These are phyloP conservation scores for Arachis monticola DNA, from an alignment of 331 rosid species.

Conservation along the genomic window DNA sequence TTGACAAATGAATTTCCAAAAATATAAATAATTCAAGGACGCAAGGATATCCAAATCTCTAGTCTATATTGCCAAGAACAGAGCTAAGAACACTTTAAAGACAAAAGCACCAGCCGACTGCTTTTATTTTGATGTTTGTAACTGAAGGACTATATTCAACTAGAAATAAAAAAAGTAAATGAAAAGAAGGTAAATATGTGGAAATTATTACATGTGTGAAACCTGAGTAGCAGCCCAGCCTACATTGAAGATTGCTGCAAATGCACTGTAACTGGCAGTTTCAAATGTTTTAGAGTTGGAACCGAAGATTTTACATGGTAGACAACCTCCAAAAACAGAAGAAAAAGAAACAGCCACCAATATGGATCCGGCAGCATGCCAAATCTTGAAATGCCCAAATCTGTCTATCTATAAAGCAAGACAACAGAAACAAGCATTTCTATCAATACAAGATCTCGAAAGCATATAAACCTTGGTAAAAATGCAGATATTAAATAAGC, in stretches of 20 bases:
- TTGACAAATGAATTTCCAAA: slow-evolving; percentile 4
- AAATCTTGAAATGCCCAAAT: slow-evolving; percentile 93
- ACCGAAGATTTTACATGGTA: slow-evolving; percentile 70
- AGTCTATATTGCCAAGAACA: not conserved
- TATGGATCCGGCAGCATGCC: slow-evolving; percentile 95
- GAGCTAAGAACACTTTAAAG: slow-evolving; percentile 1
- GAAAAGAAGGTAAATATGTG: slow-evolving; percentile 23
- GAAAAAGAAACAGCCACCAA: slow-evolving; percentile 98
- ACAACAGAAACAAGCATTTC: slow-evolving; percentile 28
- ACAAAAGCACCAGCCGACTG: slow-evolving; percentile 3
- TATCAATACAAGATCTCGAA: slow-evolving; percentile 30
- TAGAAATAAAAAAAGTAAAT: slow-evolving; percentile 8
- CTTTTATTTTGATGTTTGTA: slow-evolving; percentile 10
- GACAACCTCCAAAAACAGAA: slow-evolving; percentile 91
- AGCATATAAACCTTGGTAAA: slow-evolving; percentile 1
- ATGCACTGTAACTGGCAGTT: slow-evolving; percentile 84
- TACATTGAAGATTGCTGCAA: slow-evolving; percentile 91
- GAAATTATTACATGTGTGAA: slow-evolving; percentile 83
- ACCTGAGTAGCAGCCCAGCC: slow-evolving; percentile 99
- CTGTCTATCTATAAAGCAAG: slow-evolving; percentile 82
- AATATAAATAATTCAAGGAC: not conserved
- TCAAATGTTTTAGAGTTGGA: slow-evolving; percentile 56
- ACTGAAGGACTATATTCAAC: not conserved
- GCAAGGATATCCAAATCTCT: slow-evolving; percentile 1
- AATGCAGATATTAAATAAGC: not conserved